Conservation (phyloP, 2,329 filamentous ascomycete genomes). For the Penicillium griseofulvum region DNA sequence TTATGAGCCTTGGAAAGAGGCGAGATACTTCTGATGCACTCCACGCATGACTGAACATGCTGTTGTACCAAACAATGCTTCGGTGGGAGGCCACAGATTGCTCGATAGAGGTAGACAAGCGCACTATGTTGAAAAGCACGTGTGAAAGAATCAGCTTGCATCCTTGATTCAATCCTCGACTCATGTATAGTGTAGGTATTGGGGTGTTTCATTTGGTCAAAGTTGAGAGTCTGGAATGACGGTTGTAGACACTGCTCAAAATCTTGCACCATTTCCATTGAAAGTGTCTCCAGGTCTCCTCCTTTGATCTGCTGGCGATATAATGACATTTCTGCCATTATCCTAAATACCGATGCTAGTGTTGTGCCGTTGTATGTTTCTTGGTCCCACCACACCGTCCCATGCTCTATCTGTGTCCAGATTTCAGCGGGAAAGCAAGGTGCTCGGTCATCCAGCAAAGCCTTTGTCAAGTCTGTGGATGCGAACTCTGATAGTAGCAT, state of each 20-base stretch:
- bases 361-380: constrained; percentile 16
- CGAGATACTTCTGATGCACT: constrained; percentile 7
- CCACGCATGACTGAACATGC: constrained; percentile 8
- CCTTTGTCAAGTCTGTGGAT: constrained; percentile 45
- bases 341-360: constrained; percentile 13
- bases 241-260: constrained; percentile 10
- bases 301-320: constrained; percentile 5
- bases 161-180: constrained; percentile 23
- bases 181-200: constrained; percentile 8
- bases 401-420: constrained; percentile 43
- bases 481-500: constrained; percentile 43
- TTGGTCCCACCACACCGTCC: constrained; percentile 45
- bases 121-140: constrained; percentile 44
- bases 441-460: constrained; percentile 39
- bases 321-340: constrained; percentile 14
- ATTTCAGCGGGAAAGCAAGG: constrained; percentile 40
- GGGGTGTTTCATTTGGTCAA: constrained; percentile 1
- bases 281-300: not conserved
- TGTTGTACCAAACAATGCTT: constrained; percentile 44
- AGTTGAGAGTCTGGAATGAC: not conserved
- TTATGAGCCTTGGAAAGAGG: constrained; percentile 9
- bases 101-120: constrained; percentile 46
- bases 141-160: constrained; percentile 38
- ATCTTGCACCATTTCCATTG: constrained; percentile 5
- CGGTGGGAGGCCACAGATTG: constrained; percentile 41